Conservation (phyloP, 768 basidiomycete genomes). For the Xerocomellus chrysenteron region DNA sequence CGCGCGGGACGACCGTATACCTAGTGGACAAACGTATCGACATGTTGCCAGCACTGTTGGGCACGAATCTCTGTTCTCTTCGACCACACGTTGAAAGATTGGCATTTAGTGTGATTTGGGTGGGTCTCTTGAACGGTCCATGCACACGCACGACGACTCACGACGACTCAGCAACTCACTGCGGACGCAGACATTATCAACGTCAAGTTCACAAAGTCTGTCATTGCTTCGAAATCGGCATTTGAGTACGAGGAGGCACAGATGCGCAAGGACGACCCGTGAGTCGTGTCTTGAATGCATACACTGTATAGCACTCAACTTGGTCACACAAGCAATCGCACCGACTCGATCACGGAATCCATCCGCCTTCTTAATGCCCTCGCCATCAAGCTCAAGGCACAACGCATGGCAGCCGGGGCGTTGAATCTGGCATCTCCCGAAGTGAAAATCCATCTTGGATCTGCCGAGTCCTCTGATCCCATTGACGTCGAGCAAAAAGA, state of each 20-base stretch:
- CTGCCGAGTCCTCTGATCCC: slow-evolving; percentile 89
- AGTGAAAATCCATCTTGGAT: slow-evolving; percentile 95
- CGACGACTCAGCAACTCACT: slow-evolving; percentile 69
- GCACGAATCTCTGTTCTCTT: slow-evolving; percentile 94
- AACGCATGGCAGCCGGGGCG: slow-evolving; percentile 93
- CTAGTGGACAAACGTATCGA: slow-evolving; percentile 98
- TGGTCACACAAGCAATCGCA: slow-evolving; percentile 51
- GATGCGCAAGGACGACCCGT: slow-evolving; percentile 89
- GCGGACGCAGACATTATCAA: slow-evolving; percentile 87
- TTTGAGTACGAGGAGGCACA: slow-evolving; percentile 99
- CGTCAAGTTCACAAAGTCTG: slow-evolving; percentile 91
- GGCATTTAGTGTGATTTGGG: slow-evolving; percentile 97
- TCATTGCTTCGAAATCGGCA: slow-evolving; percentile 93
- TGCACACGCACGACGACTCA: background rate
- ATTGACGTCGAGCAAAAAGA: slow-evolving; percentile 98
- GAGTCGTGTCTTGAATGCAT: slow-evolving; percentile 27
- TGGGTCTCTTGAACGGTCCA: slow-evolving; percentile 30
- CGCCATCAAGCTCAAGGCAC: slow-evolving; percentile 80
- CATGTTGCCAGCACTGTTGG: slow-evolving; percentile 92
- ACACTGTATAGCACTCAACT: background rate
- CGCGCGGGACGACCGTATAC: slow-evolving; percentile 95
- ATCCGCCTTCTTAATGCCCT: slow-evolving; percentile 88
- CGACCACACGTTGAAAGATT: slow-evolving; percentile 90
- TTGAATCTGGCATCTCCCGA: slow-evolving; percentile 97
- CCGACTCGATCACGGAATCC: slow-evolving; percentile 79